Percentiles rank a stretch among this genome's conserved stretches.
Evolutionary conservation across 768 basidiomycete species (phyloP).

Genomic region (Russula emetica): DNA sequence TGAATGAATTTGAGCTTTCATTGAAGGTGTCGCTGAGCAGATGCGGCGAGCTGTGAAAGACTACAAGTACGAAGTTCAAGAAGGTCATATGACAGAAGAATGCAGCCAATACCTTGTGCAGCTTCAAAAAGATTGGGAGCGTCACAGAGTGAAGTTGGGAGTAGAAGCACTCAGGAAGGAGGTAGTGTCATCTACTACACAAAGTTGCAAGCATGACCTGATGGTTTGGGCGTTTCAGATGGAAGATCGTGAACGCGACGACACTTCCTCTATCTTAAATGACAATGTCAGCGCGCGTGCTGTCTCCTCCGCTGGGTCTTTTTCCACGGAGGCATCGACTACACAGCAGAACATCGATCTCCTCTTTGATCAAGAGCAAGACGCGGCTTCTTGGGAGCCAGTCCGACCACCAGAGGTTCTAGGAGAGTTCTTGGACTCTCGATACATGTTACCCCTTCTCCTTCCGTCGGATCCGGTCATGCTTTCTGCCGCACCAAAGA

Average conservation of each 20-base stretch:
- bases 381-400: slow-evolving; percentile 73
- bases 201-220: background rate
- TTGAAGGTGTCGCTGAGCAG: slow-evolving; percentile 35
- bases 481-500: slow-evolving; percentile 64
- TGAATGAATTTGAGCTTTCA: background rate
- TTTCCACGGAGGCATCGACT: slow-evolving; percentile 34
- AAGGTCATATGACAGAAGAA: slow-evolving; percentile 90
- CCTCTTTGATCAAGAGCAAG: slow-evolving; percentile 66
- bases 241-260: slow-evolving; percentile 61
- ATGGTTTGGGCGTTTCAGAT: slow-evolving; percentile 44
- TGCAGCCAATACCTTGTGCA: slow-evolving; percentile 92
- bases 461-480: slow-evolving; percentile 79
- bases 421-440: slow-evolving; percentile 88
- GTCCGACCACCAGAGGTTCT: slow-evolving; percentile 72
- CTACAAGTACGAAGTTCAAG: slow-evolving; percentile 91
- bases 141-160: slow-evolving; percentile 79
- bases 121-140: slow-evolving; percentile 96
- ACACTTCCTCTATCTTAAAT: slow-evolving; percentile 40
- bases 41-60: slow-evolving; percentile 93
- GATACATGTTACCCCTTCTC: slow-evolving; percentile 85
- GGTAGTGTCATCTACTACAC: slow-evolving; percentile 39
- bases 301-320: slow-evolving; percentile 30
- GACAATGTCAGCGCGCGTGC: slow-evolving; percentile 33
- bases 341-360: slow-evolving; percentile 65
- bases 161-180: slow-evolving; percentile 83